These are phyloP conservation scores for Globisporangium heterothallicum DNA, from an alignment of 352 stramenopile genomes.

Conservation along the genomic window DNA sequence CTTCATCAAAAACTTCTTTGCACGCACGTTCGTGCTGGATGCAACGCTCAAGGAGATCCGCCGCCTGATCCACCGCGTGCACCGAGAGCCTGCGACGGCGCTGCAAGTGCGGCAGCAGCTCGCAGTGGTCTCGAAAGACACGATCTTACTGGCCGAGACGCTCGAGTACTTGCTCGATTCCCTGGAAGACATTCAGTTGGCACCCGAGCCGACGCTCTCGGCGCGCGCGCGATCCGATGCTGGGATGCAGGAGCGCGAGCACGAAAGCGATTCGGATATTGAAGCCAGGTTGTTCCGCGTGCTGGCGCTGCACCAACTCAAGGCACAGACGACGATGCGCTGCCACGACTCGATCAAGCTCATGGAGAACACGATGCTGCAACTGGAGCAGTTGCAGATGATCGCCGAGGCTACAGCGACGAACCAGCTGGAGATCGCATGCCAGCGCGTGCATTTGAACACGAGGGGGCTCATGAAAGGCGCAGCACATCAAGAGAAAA, in stretches of 20 bases:
- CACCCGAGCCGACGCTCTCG: conserved; percentile 13
- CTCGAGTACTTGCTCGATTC: conserved; percentile 95
- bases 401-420: conserved; percentile 88
- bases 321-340: conserved; percentile 88
- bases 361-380: conserved; percentile 89
- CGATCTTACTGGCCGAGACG: conserved; percentile 95
- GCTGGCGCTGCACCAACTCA: conserved; percentile 86
- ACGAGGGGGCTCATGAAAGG: conserved; percentile 84
- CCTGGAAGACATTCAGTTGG: conserved; percentile 79
- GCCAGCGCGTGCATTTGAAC: conserved; percentile 85
- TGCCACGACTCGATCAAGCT: conserved; percentile 96
- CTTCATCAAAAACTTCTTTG: conserved; percentile 98
- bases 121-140: conserved; percentile 89
- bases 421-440: conserved; percentile 88
- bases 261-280: conserved; percentile 38
- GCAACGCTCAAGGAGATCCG: conserved; percentile 95
- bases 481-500: conserved; percentile 59
- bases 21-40: conserved; percentile 93
- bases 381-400: conserved; percentile 93
- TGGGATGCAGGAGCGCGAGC: neutral
- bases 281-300: conserved; percentile 85
- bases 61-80: conserved; percentile 82
- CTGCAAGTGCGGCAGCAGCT: conserved; percentile 89
- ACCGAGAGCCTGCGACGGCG: conserved; percentile 82
- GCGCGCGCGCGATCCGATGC: neutral